Conservation (phyloP, 2,329 filamentous ascomycete genomes). For the Fusarium fracticaudum region DNA sequence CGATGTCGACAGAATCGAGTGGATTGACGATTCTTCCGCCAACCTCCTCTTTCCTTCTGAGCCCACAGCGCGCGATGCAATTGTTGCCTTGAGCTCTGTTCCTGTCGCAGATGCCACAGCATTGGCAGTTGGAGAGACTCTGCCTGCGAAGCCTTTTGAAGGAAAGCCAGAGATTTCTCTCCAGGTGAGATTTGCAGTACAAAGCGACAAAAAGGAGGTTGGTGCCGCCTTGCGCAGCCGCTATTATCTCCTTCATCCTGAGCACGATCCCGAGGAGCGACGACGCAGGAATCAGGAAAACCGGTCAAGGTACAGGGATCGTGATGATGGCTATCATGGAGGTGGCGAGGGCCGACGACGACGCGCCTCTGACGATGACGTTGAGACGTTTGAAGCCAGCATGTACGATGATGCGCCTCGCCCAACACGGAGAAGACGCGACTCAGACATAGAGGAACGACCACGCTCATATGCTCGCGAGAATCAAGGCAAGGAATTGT, state of each 20-base stretch:
- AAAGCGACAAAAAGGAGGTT: slow-evolving; percentile 80
- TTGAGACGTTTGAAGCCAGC: slow-evolving; percentile 73
- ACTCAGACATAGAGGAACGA: slow-evolving; percentile 43
- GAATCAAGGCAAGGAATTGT: slow-evolving; percentile 71
- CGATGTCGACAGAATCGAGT: slow-evolving; percentile 75
- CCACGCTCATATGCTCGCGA: slow-evolving; percentile 44
- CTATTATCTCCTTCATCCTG: slow-evolving; percentile 92
- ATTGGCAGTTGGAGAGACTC: slow-evolving; percentile 68
- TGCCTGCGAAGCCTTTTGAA: slow-evolving; percentile 75
- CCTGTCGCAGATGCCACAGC: slow-evolving; percentile 63
- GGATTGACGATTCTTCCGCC: slow-evolving; percentile 93
- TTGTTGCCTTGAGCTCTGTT: slow-evolving; percentile 62
- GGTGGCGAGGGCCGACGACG: slow-evolving; percentile 54
- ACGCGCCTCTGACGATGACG: slow-evolving; percentile 56
- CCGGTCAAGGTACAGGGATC: slow-evolving; percentile 71
- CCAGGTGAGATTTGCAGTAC: slow-evolving; percentile 77
- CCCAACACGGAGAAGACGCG: slow-evolving; percentile 36
- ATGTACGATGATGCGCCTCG: slow-evolving; percentile 80
- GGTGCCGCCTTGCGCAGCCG: slow-evolving; percentile 84
- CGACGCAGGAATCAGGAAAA: slow-evolving; percentile 65
- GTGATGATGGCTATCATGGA: slow-evolving; percentile 52
- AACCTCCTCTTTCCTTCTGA: slow-evolving; percentile 81
- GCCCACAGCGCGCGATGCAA: slow-evolving; percentile 61
- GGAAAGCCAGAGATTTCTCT: slow-evolving; percentile 75
- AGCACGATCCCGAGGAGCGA: slow-evolving; percentile 83